Base-by-base conservation (phyloP, 139 green algal species). In the Mesotaenium endlicherianum region DNA sequence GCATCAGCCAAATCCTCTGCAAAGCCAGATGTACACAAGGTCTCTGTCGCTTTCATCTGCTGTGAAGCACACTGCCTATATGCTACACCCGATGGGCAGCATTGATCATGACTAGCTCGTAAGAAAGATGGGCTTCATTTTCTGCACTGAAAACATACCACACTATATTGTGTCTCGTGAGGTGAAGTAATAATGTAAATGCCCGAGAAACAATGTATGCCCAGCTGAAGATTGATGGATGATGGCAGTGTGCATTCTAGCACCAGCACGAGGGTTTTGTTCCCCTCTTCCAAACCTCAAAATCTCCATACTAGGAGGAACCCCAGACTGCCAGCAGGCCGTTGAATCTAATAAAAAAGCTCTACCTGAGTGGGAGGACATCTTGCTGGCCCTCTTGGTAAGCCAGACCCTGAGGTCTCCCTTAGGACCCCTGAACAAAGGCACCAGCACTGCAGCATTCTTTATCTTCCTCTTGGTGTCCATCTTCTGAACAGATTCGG, bases 401-500 rank as follows among this genome's bases (percentile, higher is more conserved):
- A 88, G 77, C 75, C 68, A 70, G n/a, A 88, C 82, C 8, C 75
- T 44, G 34, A 83, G 41, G 14, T 86, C 14, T 16, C 82, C 76
- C 2, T 80, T 59, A 3, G 74, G 4, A 26, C 70, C 26, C 38
- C 44, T 16, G 42, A 88, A 86, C n/a, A 88, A 26, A 38, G 82
- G n/a, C 49, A 88, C 77, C 38, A 88, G 75, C 68, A 88, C 82
- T 14, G 82, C 82, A 2, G 82, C 82, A 47, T 81, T 81, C n/a
- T 26, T 39, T 26, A 31, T 68, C 41, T 20, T 80, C 38, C 60
- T 34, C 53, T 26, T 64, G 26, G 26, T 64, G 26, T 64, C 26
- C 8, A 72, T 11, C 43, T 6, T 72, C 11, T 72, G 36, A 47
- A 38, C 60, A n/a, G 11, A 36, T n/a, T 72, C 60, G 8, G 60